Conservation (phyloP, 1,284 basidiomycete species). For the Trametes versicolor region DNA sequence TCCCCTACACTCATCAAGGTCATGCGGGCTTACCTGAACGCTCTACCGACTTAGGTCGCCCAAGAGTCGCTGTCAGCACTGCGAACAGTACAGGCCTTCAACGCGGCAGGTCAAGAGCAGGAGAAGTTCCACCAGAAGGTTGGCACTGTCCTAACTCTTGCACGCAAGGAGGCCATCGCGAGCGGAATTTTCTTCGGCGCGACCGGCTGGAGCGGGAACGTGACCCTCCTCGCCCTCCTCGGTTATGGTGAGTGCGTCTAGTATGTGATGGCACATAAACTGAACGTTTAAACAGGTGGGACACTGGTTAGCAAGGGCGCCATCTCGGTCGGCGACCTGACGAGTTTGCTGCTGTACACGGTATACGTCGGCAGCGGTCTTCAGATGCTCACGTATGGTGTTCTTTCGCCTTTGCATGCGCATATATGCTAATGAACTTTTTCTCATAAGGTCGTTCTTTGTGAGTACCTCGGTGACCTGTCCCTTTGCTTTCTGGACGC, state of each 20-base stretch:
- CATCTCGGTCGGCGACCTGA: constrained; percentile 93
- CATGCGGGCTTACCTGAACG: not conserved
- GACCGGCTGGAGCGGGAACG: constrained; percentile 95
- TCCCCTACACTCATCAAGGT: not conserved
- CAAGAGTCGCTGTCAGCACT: constrained; percentile 94
- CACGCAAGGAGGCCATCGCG: constrained; percentile 90
- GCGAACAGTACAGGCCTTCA: constrained; percentile 93
- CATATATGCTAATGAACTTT: constrained; percentile 11
- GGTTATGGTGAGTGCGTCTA: constrained; percentile 79
- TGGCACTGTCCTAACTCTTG: constrained; percentile 76
- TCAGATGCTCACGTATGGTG: constrained; percentile 79
- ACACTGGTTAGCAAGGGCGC: constrained; percentile 88
- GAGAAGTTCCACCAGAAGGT: constrained; percentile 76
- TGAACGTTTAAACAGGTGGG: constrained; percentile 64
- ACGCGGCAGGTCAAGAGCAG: constrained; percentile 80
- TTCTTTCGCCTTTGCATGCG: not conserved
- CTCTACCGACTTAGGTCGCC: constrained; percentile 60
- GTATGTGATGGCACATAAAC: not conserved
- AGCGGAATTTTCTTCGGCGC: constrained; percentile 94
- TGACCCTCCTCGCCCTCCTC: constrained; percentile 88
- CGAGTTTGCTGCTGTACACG: constrained; percentile 92
- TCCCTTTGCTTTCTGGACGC: not conserved
- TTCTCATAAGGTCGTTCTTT: constrained; percentile 47
- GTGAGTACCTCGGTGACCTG: constrained; percentile 42
- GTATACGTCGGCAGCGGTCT: constrained; percentile 88